A percentile compares a stretch with the other conserved stretches of the same genome.
Conservation (phyloP, 108 stramenopile genomes). For the Phaeodactylum tricornutum region DNA sequence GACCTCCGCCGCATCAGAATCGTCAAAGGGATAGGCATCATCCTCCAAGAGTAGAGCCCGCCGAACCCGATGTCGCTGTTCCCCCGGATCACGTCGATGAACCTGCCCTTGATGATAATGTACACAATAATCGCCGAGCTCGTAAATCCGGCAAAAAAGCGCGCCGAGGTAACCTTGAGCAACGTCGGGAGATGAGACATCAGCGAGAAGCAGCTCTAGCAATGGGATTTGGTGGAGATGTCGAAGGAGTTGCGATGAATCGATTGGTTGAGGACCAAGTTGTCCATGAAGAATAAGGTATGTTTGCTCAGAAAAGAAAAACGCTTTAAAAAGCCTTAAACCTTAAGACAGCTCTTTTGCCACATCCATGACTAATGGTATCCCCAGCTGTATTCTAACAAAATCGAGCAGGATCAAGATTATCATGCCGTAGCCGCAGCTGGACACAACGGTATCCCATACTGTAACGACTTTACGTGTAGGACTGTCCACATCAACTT, state of each 20-base stretch:
- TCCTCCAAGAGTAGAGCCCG: background rate
- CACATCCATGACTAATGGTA: conserved; percentile 63
- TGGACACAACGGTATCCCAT: conserved; percentile 68
- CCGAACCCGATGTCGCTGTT: background rate
- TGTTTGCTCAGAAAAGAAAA: background rate
- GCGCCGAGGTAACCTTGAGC: conserved; percentile 41
- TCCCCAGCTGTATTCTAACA: conserved; percentile 74
- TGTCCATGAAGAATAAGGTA: background rate
- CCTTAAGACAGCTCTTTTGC: background rate
- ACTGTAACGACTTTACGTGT: conserved; percentile 25
- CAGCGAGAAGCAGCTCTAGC: conserved; percentile 70
- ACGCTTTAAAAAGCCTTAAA: background rate
- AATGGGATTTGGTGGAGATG: conserved; percentile 41
- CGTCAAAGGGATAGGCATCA: background rate
- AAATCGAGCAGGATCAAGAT: conserved; percentile 88
- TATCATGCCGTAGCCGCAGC: conserved; percentile 89
- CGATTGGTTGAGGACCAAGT: conserved; percentile 1
- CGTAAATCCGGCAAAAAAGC: conserved; percentile 1
- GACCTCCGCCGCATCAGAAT: conserved; percentile 10
- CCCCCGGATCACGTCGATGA: background rate
- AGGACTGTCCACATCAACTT: conserved; percentile 31
- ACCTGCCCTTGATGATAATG: background rate
- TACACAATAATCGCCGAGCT: background rate
- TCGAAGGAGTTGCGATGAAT: background rate
- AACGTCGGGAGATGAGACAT: conserved; percentile 50